Evolutionary conservation across 2,329 filamentous ascomycete species (phyloP), one percentile per base, ranked within the genome.

Genomic region (Zasmidium cellare): DNA sequence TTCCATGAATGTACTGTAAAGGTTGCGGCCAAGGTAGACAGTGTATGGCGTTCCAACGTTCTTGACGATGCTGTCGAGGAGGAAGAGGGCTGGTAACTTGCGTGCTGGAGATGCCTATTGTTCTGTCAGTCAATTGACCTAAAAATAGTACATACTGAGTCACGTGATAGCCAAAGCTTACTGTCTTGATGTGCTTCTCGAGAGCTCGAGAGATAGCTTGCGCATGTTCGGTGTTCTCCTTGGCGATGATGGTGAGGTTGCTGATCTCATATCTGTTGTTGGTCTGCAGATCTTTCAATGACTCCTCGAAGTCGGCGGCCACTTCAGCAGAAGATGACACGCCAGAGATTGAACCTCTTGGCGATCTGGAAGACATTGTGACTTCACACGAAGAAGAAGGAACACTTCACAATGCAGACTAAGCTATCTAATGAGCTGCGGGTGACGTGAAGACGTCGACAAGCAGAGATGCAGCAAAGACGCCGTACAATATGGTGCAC

Each of bases 41-140:
- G 93, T 97, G 76, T 99, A 99, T 7, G 94, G 94, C 0, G 93
- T 97, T 60, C 94, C 94, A 61, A 99, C 92, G 79, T 99, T 97
- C 77, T 99, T 99, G 72, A 96, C 92, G 61, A 99, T 93, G 16
- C 93, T 97, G 77, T 99, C 94, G 71, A 99, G 87, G 65, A 99
- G 91, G 77, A 97, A 99, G 24, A 99, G 83, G n/a, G 94, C 91
- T 18, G 94, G 92, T 2, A 99, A 81, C 72, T 97, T 99, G 75
- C 92, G 92, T 60, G 86, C 84, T 41, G 94, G 92, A 47, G 91
- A 85, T 55, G 89, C 91, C 94, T 99, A 76, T 19, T 18, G 45
- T 22, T 20, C 51, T 52, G 70, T 84, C 68, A 84, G 80, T 69
- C 28, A 49, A 44, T 41, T 14, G 45, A 19, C 46, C 53, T 53